A percentile compares a stretch with the other conserved stretches of the same genome.
Conservation (phyloP, 305 asterid genomes). For the Fraxinus ornus region DNA sequence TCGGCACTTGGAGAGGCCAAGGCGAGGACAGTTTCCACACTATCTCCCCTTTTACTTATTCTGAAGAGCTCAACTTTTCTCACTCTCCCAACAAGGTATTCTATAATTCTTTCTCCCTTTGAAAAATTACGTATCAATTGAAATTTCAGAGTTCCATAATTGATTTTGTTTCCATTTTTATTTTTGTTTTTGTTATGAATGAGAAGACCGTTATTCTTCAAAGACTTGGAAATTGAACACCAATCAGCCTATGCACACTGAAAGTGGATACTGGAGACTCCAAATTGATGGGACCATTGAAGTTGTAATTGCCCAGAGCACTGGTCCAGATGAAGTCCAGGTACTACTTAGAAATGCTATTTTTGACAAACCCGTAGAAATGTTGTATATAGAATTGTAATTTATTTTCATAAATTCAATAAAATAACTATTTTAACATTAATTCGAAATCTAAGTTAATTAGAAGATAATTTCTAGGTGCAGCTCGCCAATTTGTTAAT, state of each 20-base stretch:
- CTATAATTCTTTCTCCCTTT: background rate
- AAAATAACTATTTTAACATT: too few relatives aligned
- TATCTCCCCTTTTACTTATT: too few relatives aligned
- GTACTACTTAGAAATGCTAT: conserved; percentile 16
- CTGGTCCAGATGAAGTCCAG: conserved; percentile 73
- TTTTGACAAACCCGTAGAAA: too few relatives aligned
- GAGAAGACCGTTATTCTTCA: background rate
- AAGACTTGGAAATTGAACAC: conserved; percentile 39
- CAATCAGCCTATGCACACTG: conserved; percentile 70
- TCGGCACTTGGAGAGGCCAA: conserved; percentile 8
- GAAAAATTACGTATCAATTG: background rate
- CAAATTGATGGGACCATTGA: conserved; percentile 61
- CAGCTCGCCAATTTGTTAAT: too few relatives aligned
- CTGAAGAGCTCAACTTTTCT: too few relatives aligned
- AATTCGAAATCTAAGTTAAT: background rate
- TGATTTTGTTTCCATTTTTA: background rate
- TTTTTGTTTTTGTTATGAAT: background rate
- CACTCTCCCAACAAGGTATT: conserved; percentile 58
- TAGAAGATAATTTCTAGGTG: background rate
- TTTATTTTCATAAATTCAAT: too few relatives aligned
- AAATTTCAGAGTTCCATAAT: background rate
- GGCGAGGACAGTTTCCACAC: too few relatives aligned
- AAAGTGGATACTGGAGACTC: conserved; percentile 68
- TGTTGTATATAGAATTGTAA: too few relatives aligned
- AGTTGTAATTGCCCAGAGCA: conserved; percentile 75